These are phyloP conservation scores for Xylaria intraflava DNA, from an alignment of 495 filamentous ascomycete genomes.

Conservation along the genomic window DNA sequence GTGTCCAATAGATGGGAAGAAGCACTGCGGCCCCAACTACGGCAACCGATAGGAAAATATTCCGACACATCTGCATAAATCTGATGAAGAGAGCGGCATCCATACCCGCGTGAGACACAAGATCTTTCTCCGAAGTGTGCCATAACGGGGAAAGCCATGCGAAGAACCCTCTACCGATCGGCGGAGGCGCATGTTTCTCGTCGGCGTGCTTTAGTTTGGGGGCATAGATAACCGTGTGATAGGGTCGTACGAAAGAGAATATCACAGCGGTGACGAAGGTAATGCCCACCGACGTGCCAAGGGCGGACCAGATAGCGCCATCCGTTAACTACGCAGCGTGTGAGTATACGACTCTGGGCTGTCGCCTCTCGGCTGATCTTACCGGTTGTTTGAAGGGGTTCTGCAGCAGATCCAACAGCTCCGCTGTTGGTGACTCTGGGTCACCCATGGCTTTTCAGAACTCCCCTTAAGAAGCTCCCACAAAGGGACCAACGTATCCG, in stretches of 20 bases:
- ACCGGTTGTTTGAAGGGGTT: conserved; percentile 46
- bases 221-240: conserved; percentile 85
- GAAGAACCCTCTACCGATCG: conserved; percentile 75
- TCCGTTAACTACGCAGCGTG: conserved; percentile 25
- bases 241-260: conserved; percentile 87
- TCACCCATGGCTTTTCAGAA: conserved; percentile 12
- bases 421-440: conserved; percentile 17
- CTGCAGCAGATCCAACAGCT: conserved; percentile 38
- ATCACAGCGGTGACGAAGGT: conserved; percentile 63
- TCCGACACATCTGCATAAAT: conserved; percentile 84
- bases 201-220: conserved; percentile 92
- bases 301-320: conserved; percentile 67
- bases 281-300: conserved; percentile 74
- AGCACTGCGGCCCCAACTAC: conserved; percentile 71
- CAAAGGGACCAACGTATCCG: neutral
- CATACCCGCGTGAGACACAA: conserved; percentile 75
- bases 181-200: conserved; percentile 87
- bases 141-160: conserved; percentile 78
- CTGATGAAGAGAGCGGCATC: conserved; percentile 88
- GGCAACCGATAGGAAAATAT: conserved; percentile 70
- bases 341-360: neutral
- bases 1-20: conserved; percentile 72
- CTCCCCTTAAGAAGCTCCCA: neutral
- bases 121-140: conserved; percentile 63
- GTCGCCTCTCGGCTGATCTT: conserved; percentile 9